These are phyloP conservation scores for Dioszegia hungarica DNA, from an alignment of 768 basidiomycete genomes.

Conservation along the genomic window DNA sequence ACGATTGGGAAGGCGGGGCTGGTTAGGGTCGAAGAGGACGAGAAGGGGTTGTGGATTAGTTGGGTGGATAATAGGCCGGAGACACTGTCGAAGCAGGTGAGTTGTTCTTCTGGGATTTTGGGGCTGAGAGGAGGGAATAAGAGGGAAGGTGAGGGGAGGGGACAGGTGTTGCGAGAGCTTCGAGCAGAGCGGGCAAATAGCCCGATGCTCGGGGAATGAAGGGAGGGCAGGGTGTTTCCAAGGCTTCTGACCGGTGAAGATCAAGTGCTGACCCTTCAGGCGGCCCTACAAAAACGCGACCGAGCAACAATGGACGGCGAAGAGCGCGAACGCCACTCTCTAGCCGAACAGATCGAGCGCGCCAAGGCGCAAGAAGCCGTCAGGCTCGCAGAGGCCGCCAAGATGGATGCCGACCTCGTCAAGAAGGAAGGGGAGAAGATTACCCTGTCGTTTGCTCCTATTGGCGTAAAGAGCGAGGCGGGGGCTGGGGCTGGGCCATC, in stretches of 20 bases:
- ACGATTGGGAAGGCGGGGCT: slow-evolving; percentile 79
- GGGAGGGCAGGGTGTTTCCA: too few species aligned
- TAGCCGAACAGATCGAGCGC: slow-evolving; percentile 89
- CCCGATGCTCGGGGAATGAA: too few species aligned
- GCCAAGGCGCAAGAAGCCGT: slow-evolving; percentile 53
- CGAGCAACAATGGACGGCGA: slow-evolving; percentile 87
- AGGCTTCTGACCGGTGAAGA: too few species aligned
- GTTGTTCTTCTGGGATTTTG: slow-evolving; percentile 21
- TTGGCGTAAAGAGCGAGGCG: background rate
- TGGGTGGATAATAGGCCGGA: slow-evolving; percentile 98
- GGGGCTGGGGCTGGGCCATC: background rate
- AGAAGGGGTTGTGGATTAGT: slow-evolving; percentile 94
- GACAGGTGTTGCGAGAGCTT: too few species aligned
- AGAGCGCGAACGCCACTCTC: slow-evolving; percentile 80
- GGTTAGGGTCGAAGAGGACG: slow-evolving; percentile 92
- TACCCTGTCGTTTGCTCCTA: slow-evolving; percentile 19
- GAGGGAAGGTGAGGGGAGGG: background rate
- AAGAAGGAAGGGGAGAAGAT: slow-evolving; percentile 43
- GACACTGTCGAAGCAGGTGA: slow-evolving; percentile 80
- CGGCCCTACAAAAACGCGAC: slow-evolving; percentile 68
- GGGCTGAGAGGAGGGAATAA: background rate
- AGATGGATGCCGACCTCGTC: slow-evolving; percentile 22
- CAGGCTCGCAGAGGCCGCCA: slow-evolving; percentile 11
- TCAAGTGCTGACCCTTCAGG: slow-evolving; percentile 45
- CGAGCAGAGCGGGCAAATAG: too few species aligned